A percentile compares a stretch with the other conserved stretches of the same genome.
These are phyloP conservation scores for Acanthamoeba polyphaga DNA, from an alignment of 208 protist species.

Conservation along the genomic window DNA sequence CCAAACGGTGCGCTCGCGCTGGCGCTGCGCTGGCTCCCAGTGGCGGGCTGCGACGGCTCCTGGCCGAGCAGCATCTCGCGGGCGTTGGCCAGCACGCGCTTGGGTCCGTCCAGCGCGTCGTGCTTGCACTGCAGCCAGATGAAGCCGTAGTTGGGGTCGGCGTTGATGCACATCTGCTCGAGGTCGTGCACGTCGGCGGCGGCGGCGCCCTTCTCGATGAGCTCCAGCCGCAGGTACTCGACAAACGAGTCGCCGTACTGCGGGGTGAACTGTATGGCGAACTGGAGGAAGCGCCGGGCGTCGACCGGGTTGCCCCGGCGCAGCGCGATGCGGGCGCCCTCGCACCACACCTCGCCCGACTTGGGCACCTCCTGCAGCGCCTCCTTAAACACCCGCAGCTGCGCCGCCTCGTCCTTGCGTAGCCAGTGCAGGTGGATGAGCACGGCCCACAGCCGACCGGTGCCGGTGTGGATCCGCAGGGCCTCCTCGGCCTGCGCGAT, in stretches of 20 bases:
- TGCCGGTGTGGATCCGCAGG: constrained; percentile 89
- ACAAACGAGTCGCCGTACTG: constrained; percentile 95
- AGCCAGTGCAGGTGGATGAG: constrained; percentile 90
- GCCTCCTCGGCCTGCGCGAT: constrained; percentile 86
- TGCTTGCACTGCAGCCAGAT: constrained; percentile 92
- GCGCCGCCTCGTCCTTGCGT: constrained; percentile 73
- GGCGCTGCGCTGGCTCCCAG: background rate
- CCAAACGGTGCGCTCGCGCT: background rate
- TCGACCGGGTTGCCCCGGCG: constrained; percentile 85
- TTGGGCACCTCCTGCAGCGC: constrained; percentile 91
- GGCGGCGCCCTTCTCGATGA: constrained; percentile 84
- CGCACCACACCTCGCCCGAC: constrained; percentile 94
- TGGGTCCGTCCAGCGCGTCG: constrained; percentile 80
- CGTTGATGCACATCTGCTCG: constrained; percentile 88
- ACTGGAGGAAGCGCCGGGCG: constrained; percentile 89
- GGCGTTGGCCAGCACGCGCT: constrained; percentile 83
- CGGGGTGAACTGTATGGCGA: constrained; percentile 93
- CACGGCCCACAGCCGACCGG: constrained; percentile 92
- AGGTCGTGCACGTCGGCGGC: constrained; percentile 82
- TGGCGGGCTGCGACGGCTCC: background rate
- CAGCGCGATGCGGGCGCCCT: constrained; percentile 91
- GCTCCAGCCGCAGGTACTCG: constrained; percentile 89
- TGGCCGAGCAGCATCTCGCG: constrained; percentile 76
- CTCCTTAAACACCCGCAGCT: constrained; percentile 88
- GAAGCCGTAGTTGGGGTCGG: constrained; percentile 93